These are phyloP conservation scores for Brassica incana DNA, from an alignment of 345 rosid genomes.

Conservation along the genomic window DNA sequence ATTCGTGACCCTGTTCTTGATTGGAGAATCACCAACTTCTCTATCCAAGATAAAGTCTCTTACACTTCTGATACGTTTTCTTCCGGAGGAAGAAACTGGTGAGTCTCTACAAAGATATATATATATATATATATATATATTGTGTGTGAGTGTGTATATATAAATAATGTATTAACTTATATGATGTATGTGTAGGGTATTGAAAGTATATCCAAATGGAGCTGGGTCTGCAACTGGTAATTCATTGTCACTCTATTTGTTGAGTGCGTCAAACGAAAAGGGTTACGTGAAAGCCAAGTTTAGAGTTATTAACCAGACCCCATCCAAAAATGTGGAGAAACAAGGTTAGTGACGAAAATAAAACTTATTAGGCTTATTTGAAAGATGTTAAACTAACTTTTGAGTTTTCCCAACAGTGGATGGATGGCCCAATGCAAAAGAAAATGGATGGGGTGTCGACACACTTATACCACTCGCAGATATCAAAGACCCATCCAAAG, in stretches of 20 bases:
- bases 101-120: not conserved
- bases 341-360: not conserved
- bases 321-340: not conserved
- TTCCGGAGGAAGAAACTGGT: constrained; percentile 1
- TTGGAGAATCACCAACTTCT: not conserved
- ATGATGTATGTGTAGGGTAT: not conserved
- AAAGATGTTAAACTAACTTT: not conserved
- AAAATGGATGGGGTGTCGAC: not conserved
- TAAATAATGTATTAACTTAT: not conserved
- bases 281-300: constrained; percentile 5
- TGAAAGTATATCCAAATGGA: constrained; percentile 3
- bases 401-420: not conserved
- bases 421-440: not conserved
- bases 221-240: not conserved
- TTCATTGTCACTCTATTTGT: not conserved
- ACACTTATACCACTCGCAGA: not conserved
- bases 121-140: not conserved
- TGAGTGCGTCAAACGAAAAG: not conserved
- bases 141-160: not conserved
- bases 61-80: constrained; percentile 6
- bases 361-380: not conserved
- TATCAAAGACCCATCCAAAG: not conserved
- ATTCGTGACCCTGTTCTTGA: not conserved
- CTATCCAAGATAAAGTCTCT: not conserved
- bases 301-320: not conserved